These are phyloP conservation scores for Claviceps fusiformis DNA, from an alignment of 2,329 filamentous ascomycete genomes.

Conservation along the genomic window DNA sequence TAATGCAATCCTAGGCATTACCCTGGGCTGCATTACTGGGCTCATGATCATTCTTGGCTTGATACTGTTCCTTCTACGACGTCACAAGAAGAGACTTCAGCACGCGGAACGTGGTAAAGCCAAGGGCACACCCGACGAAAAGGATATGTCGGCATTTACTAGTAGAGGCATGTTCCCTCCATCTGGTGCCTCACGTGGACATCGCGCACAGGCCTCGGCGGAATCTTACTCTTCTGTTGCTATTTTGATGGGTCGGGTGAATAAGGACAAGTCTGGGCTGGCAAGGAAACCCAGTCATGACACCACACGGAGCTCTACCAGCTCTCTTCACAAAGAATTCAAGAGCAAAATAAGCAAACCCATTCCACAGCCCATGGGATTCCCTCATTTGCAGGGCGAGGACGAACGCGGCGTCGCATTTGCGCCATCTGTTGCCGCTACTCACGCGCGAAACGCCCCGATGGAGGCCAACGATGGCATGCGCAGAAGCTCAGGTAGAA, in stretches of 20 bases:
- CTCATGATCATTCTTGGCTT: slow-evolving; percentile 56
- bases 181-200: slow-evolving; percentile 31
- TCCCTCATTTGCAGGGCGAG: slow-evolving; percentile 21
- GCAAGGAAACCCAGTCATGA: slow-evolving; percentile 44
- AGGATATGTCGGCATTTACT: slow-evolving; percentile 36
- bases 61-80: slow-evolving; percentile 46
- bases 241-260: slow-evolving; percentile 50
- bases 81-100: slow-evolving; percentile 39
- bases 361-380: slow-evolving; percentile 31
- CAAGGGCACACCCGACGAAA: slow-evolving; percentile 40
- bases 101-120: slow-evolving; percentile 31
- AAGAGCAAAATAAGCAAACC: slow-evolving; percentile 51
- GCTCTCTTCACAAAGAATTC: slow-evolving; percentile 47
- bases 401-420: slow-evolving; percentile 30
- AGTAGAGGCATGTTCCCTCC: slow-evolving; percentile 27
- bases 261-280: slow-evolving; percentile 29
- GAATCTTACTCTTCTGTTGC: slow-evolving; percentile 50
- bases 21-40: slow-evolving; percentile 68
- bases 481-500: slow-evolving; percentile 55
- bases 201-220: slow-evolving; percentile 38
- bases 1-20: slow-evolving; percentile 61
- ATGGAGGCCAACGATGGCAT: slow-evolving; percentile 26
- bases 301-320: slow-evolving; percentile 31
- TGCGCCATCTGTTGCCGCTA: slow-evolving; percentile 19
- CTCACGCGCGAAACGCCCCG: slow-evolving; percentile 21